Conservation (phyloP, 2,329 filamentous ascomycete genomes). For the Colletotrichum cordylinicola region DNA sequence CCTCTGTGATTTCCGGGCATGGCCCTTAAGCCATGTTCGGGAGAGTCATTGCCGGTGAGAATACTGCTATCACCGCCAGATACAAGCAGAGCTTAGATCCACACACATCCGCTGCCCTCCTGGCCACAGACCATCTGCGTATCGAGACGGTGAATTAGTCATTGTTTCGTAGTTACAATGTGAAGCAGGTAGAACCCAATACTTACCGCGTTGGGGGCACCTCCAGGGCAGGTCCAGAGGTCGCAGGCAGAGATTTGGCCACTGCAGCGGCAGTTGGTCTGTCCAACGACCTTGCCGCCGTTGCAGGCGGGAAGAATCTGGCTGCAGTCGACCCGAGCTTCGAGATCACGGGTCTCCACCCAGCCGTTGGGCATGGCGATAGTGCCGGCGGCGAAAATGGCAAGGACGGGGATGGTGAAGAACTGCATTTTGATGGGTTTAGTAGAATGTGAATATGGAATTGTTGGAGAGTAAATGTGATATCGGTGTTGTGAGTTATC, state of each 20-base stretch:
- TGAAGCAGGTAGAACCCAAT: neutral
- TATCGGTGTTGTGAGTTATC: neutral
- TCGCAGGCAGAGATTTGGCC: conserved; percentile 25
- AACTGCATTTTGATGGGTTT: neutral
- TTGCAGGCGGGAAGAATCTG: conserved; percentile 25
- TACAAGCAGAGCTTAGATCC: neutral
- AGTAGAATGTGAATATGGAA: neutral
- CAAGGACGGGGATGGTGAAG: neutral
- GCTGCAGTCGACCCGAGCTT: conserved; percentile 16
- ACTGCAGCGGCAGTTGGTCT: conserved; percentile 29
- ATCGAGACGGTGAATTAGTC: neutral
- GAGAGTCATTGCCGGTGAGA: neutral
- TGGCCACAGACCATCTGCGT: neutral
- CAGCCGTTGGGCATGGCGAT: conserved; percentile 21
- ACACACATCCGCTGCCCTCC: neutral
- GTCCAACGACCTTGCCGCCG: conserved; percentile 23
- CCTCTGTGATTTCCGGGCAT: too few relatives aligned
- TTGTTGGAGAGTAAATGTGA: neutral
- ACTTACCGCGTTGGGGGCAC: conserved; percentile 21
- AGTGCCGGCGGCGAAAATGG: conserved; percentile 18
- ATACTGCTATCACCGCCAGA: neutral
- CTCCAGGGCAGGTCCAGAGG: conserved; percentile 25
- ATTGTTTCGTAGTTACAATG: neutral
- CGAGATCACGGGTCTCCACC: neutral
- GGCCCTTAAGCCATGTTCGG: neutral